A percentile compares a stretch with the other conserved stretches of the same genome.
These are phyloP conservation scores for Bremia lactucae DNA, from an alignment of 352 stramenopile genomes.

Conservation along the genomic window DNA sequence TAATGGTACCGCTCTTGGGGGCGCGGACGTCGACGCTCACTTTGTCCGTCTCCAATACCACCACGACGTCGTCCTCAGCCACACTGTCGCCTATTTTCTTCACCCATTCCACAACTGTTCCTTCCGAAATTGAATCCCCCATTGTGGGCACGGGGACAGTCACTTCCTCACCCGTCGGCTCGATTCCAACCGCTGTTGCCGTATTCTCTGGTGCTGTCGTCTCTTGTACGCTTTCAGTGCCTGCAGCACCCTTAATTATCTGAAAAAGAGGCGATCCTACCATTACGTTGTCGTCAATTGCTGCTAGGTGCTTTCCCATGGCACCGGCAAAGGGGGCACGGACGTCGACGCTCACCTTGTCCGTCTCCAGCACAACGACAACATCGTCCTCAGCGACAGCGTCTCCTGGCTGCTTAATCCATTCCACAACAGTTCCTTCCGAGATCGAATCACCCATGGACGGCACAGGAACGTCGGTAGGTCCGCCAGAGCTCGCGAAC, in stretches of 20 bases:
- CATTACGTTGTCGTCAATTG: conserved; percentile 91
- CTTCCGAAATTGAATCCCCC: conserved; percentile 96
- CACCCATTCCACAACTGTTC: conserved; percentile 94
- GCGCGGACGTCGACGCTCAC: conserved; percentile 88
- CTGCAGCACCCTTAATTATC: conserved; percentile 75
- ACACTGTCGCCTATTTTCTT: conserved; percentile 90
- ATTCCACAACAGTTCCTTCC: conserved; percentile 95
- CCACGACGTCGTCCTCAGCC: conserved; percentile 92
- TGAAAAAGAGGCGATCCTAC: conserved; percentile 90
- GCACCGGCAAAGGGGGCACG: conserved; percentile 77
- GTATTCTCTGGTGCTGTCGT: conserved; percentile 14
- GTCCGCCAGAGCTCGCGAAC: conserved; percentile 24
- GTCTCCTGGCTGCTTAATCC: conserved; percentile 89
- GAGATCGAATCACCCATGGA: conserved; percentile 95
- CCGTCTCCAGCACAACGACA: conserved; percentile 97
- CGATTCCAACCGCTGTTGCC: conserved; percentile 2
- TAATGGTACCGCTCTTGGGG: conserved; percentile 85
- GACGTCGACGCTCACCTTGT: conserved; percentile 93
- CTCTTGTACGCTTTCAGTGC: conserved; percentile 11
- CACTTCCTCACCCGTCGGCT: conserved; percentile 23
- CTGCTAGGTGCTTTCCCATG: conserved; percentile 85
- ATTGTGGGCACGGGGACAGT: conserved; percentile 79
- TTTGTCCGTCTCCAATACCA: conserved; percentile 98
- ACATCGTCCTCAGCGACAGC: conserved; percentile 92
- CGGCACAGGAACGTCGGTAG: conserved; percentile 65